These are phyloP conservation scores for Athelia sp. DNA, from an alignment of 1,284 basidiomycete species.

Conservation along the genomic window DNA sequence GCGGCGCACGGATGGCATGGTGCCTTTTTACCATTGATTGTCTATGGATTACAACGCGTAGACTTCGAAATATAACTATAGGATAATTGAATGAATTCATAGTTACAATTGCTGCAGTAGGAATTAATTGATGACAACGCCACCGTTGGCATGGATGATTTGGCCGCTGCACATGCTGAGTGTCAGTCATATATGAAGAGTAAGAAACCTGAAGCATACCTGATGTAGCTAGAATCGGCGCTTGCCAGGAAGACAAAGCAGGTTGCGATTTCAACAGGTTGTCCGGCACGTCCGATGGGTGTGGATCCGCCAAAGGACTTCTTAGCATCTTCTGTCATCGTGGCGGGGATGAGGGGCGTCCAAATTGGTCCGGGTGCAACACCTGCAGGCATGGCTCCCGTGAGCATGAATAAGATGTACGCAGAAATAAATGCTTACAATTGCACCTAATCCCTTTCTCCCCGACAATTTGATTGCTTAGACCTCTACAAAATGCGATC, in stretches of 20 bases:
- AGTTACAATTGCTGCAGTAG: too few species aligned
- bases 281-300: conserved; percentile 47
- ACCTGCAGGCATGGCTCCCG: conserved; percentile 10
- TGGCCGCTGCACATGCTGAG: background rate
- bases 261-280: conserved; percentile 52
- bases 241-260: conserved; percentile 49
- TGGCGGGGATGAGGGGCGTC: conserved; percentile 47
- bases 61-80: too few species aligned
- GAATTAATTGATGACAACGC: background rate
- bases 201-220: conserved; percentile 13
- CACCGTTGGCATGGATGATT: conserved; percentile 4
- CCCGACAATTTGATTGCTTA: conserved; percentile 50
- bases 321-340: conserved; percentile 41
- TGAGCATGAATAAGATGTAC: background rate
- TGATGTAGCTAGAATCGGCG: conserved; percentile 48
- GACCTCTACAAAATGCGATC: conserved; percentile 27
- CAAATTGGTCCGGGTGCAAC: conserved; percentile 50
- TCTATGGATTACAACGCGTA: too few species aligned
- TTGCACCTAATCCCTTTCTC: conserved; percentile 48
- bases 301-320: conserved; percentile 37
- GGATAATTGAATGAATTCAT: too few species aligned
- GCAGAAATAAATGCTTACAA: conserved; percentile 13
- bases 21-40: too few species aligned
- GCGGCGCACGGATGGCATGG: too few species aligned
- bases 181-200: background rate